These are phyloP conservation scores for Auriscalpium orientale DNA, from an alignment of 768 basidiomycete species.

Conservation along the genomic window DNA sequence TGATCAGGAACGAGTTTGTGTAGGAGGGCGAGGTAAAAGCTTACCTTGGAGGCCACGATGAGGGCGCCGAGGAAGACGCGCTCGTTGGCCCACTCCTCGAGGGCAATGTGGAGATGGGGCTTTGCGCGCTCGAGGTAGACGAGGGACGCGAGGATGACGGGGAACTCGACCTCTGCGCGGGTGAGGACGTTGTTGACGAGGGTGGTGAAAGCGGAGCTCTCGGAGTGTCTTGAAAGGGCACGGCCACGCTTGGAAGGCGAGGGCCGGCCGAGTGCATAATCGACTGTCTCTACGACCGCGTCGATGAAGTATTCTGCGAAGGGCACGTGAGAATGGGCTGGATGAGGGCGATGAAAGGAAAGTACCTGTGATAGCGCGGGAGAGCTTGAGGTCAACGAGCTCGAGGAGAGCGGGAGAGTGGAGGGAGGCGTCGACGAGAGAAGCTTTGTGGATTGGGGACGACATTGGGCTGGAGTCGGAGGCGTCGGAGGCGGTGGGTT, in stretches of 20 bases:
- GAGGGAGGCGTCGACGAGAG: slow-evolving; percentile 53
- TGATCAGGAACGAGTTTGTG: slow-evolving; percentile 1
- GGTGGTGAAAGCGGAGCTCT: slow-evolving; percentile 50
- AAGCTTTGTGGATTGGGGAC: slow-evolving; percentile 37
- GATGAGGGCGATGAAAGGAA: not conserved
- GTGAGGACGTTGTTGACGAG: slow-evolving; percentile 63
- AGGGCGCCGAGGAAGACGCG: slow-evolving; percentile 88
- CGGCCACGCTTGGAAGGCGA: slow-evolving; percentile 48
- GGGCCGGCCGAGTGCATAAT: slow-evolving; percentile 67
- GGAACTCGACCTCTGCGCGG: slow-evolving; percentile 65
- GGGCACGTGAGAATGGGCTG: slow-evolving; percentile 5
- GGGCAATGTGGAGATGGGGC: slow-evolving; percentile 71
- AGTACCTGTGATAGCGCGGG: slow-evolving; percentile 56
- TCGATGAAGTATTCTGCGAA: slow-evolving; percentile 64
- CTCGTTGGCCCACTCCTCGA: slow-evolving; percentile 83
- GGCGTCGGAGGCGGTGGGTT: slow-evolving; percentile 9
- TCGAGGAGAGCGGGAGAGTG: slow-evolving; percentile 64
- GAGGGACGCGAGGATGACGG: slow-evolving; percentile 61
- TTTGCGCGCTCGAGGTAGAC: slow-evolving; percentile 74
- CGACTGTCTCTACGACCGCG: slow-evolving; percentile 62
- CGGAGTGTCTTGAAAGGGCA: slow-evolving; percentile 36
- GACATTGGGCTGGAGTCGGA: slow-evolving; percentile 6
- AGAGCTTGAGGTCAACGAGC: slow-evolving; percentile 59
- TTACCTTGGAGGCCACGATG: slow-evolving; percentile 79
- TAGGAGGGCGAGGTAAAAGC: slow-evolving; percentile 16